These are phyloP conservation scores for Thozetella sp. DNA, from an alignment of 495 filamentous ascomycete species.

Conservation along the genomic window DNA sequence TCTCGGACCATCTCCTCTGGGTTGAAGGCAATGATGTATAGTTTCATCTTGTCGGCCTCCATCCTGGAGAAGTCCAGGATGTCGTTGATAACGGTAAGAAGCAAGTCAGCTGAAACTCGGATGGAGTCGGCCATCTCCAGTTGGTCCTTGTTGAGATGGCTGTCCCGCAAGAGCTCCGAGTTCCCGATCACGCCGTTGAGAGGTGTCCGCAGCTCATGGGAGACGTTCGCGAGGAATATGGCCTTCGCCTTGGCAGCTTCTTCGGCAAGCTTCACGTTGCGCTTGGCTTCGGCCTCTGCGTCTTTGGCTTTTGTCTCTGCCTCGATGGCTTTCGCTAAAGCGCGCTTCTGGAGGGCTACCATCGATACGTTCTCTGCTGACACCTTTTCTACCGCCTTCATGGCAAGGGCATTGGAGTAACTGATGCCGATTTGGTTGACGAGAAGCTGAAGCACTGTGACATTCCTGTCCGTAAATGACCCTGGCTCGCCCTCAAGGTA, in stretches of 20 bases:
- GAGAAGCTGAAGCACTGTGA: constrained; percentile 81
- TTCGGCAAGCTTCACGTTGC: constrained; percentile 86
- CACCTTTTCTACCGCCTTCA: constrained; percentile 79
- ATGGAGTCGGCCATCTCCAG: constrained; percentile 92
- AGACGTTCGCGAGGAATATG: constrained; percentile 92
- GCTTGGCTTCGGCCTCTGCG: constrained; percentile 81
- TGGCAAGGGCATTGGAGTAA: constrained; percentile 81
- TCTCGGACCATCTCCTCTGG: constrained; percentile 85
- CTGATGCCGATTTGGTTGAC: constrained; percentile 91
- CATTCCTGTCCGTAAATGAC: constrained; percentile 85
- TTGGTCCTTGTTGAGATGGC: constrained; percentile 76
- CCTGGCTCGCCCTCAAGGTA: constrained; percentile 85
- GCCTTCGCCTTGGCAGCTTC: constrained; percentile 90
- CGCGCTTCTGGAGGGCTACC: constrained; percentile 83
- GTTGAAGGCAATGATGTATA: constrained; percentile 83
- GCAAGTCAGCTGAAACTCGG: constrained; percentile 83
- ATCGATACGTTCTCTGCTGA: constrained; percentile 82
- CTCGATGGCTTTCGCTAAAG: constrained; percentile 75
- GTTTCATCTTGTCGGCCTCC: constrained; percentile 94
- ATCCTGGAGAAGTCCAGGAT: constrained; percentile 93
- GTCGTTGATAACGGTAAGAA: constrained; percentile 94
- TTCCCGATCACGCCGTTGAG: constrained; percentile 91
- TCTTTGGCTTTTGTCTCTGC: constrained; percentile 82
- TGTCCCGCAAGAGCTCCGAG: constrained; percentile 82
- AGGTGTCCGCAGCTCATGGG: constrained; percentile 83